These are phyloP conservation scores for Blumeria hordei DNA, from an alignment of 2,329 filamentous ascomycete genomes.

Conservation along the genomic window DNA sequence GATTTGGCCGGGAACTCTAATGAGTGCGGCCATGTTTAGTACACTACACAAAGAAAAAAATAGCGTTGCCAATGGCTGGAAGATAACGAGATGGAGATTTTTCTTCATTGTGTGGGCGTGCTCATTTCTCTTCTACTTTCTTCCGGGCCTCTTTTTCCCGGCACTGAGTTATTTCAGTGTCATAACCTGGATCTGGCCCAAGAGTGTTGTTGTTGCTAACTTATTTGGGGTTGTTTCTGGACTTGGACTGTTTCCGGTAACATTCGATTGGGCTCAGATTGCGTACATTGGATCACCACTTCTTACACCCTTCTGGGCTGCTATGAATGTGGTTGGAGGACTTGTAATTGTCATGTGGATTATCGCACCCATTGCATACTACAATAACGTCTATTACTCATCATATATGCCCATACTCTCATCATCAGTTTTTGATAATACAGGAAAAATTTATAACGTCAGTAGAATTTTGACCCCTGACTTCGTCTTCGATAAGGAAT, in stretches of 20 bases:
- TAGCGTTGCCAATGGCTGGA: constrained; percentile 61
- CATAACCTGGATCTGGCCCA: constrained; percentile 68
- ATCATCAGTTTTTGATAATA: constrained; percentile 66
- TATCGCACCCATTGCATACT: constrained; percentile 56
- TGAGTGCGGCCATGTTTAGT: constrained; percentile 74
- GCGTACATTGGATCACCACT: constrained; percentile 64
- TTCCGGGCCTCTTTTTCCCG: constrained; percentile 61
- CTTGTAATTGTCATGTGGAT: constrained; percentile 71
- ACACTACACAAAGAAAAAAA: constrained; percentile 71
- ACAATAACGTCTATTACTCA: constrained; percentile 54
- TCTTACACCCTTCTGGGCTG: constrained; percentile 67
- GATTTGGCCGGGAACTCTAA: constrained; percentile 77
- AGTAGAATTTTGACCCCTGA: constrained; percentile 54
- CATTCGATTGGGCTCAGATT: constrained; percentile 81
- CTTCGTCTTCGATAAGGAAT: constrained; percentile 52
- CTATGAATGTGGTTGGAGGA: constrained; percentile 62
- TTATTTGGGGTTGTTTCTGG: constrained; percentile 71
- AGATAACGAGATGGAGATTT: constrained; percentile 59
- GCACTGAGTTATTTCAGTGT: constrained; percentile 77
- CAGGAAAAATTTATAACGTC: constrained; percentile 56
- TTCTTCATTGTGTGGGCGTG: constrained; percentile 50
- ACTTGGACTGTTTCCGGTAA: constrained; percentile 60
- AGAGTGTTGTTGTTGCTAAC: constrained; percentile 68
- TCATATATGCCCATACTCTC: constrained; percentile 76
- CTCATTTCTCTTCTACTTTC: constrained; percentile 62